phyloP scores from a whole-genome alignment of 306 rosid genomes.

The Cajanus cajan region DNA sequence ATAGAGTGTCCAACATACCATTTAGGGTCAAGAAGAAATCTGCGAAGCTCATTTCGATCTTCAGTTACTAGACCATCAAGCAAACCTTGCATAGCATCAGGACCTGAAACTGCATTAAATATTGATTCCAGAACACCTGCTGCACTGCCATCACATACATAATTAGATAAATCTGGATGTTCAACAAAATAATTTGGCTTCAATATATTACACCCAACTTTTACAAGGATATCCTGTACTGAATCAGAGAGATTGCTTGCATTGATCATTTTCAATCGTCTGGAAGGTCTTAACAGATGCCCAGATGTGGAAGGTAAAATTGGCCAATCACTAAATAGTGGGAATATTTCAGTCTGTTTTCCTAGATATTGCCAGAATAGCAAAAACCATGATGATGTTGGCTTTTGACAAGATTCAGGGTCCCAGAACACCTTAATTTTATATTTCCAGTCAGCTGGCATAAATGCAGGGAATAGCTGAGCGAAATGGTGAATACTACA shows the following conservation, averaged over 20 bases:
- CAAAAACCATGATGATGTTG: conserved; percentile 75
- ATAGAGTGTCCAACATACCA: conserved; percentile 78
- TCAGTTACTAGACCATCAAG: conserved; percentile 59
- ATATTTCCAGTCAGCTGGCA: conserved; percentile 87
- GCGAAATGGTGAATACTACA: conserved; percentile 63
- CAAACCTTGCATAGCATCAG: conserved; percentile 48
- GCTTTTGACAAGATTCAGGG: conserved; percentile 65
- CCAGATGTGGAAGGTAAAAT: conserved; percentile 85
- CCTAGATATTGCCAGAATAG: conserved; percentile 81
- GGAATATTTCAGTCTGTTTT: conserved; percentile 53
- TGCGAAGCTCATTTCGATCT: conserved; percentile 74
- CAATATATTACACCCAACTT: conserved; percentile 80
- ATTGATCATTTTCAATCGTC: conserved; percentile 65
- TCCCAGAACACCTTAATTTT: conserved; percentile 82
- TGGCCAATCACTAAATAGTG: conserved; percentile 86
- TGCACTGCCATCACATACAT: conserved; percentile 68
- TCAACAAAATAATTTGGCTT: conserved; percentile 60
- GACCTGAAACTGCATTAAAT: conserved; percentile 50
- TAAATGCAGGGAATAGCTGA: conserved; percentile 65
- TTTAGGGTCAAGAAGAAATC: conserved; percentile 83
- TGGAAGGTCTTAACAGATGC: conserved; percentile 67
- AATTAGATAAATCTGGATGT: conserved; percentile 67
- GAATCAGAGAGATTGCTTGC: conserved; percentile 60
- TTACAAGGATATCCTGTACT: conserved; percentile 57
- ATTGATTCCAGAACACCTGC: conserved; percentile 71